These are phyloP conservation scores for Pseudocercospora fijiensis DNA, from an alignment of 2,329 filamentous ascomycete species.

Conservation along the genomic window DNA sequence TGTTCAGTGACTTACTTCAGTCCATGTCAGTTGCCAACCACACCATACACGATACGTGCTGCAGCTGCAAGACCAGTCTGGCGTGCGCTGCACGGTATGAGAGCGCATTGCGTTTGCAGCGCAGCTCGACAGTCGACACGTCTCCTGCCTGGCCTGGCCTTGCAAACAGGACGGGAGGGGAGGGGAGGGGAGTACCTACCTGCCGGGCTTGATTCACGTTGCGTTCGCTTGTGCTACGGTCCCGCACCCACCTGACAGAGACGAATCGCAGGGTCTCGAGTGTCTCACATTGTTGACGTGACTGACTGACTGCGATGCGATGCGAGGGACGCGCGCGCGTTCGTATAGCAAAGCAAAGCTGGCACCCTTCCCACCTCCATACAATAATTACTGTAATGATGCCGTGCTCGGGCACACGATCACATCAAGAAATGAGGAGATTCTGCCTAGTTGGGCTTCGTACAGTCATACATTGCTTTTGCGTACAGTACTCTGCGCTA, in stretches of 20 bases:
- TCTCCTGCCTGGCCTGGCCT: neutral
- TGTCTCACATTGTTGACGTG: constrained; percentile 4
- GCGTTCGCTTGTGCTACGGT: constrained; percentile 5
- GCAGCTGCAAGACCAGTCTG: neutral
- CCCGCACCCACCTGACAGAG: constrained; percentile 1
- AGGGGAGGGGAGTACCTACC: neutral
- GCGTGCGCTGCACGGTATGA: neutral
- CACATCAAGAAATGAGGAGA: constrained; percentile 2
- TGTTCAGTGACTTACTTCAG: neutral
- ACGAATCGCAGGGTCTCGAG: neutral
- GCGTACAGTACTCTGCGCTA: constrained; percentile 16
- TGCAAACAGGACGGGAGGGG: too few relatives aligned
- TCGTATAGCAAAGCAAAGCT: neutral
- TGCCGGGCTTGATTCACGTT: constrained; percentile 5
- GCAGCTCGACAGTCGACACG: neutral
- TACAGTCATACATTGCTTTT: constrained; percentile 12
- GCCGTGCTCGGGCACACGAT: constrained; percentile 8
- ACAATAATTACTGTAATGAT: neutral
- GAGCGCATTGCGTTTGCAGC: neutral
- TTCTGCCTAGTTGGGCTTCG: constrained; percentile 8
- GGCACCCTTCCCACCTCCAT: neutral
- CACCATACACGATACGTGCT: neutral
- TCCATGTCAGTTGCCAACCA: constrained; percentile 4
- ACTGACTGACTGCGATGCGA: neutral
- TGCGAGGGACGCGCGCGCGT: neutral